Percentiles rank a stretch among this genome's conserved stretches.
Evolutionary conservation across 192 early-diverging fungal genomes (phyloP).

Genomic region (Backusella westeae): DNA sequence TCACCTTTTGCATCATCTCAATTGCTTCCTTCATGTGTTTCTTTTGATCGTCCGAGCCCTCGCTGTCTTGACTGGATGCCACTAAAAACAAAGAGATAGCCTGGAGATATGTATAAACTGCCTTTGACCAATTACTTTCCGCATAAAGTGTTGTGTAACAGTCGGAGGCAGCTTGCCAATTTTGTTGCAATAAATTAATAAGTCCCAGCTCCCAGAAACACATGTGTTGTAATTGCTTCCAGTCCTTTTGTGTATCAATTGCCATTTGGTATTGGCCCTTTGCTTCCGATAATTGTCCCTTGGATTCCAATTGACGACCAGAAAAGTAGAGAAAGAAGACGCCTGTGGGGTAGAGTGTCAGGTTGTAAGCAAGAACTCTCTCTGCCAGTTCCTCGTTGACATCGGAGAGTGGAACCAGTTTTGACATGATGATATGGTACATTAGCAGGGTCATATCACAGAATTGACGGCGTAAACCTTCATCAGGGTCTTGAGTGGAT

Average conservation of each 20-base stretch:
- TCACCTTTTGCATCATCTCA: slow-evolving; percentile 67
- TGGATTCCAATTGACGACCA: slow-evolving; percentile 60
- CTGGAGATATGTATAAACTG: slow-evolving; percentile 74
- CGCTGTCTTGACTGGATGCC: slow-evolving; percentile 1
- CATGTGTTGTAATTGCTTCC: slow-evolving; percentile 78
- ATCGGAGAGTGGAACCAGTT: slow-evolving; percentile 64
- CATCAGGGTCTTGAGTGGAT: slow-evolving; percentile 38
- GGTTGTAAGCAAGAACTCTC: slow-evolving; percentile 50
- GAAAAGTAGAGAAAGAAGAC: slow-evolving; percentile 74
- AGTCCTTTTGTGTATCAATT: slow-evolving; percentile 56
- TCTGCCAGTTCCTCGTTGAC: slow-evolving; percentile 64
- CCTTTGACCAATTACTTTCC: slow-evolving; percentile 86
- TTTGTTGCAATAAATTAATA: slow-evolving; percentile 57
- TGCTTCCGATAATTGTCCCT: slow-evolving; percentile 56
- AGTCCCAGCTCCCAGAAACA: slow-evolving; percentile 81
- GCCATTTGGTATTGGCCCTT: slow-evolving; percentile 56
- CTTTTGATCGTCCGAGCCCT: slow-evolving; percentile 38
- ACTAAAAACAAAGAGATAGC: slow-evolving; percentile 58
- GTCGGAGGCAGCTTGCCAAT: slow-evolving; percentile 59
- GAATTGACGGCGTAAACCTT: slow-evolving; percentile 75
- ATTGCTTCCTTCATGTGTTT: slow-evolving; percentile 26
- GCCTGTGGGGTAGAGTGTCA: slow-evolving; percentile 60
- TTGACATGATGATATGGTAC: slow-evolving; percentile 78
- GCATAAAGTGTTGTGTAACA: slow-evolving; percentile 63
- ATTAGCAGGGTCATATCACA: slow-evolving; percentile 63